Evolutionary conservation across 2,329 filamentous ascomycete species (phyloP), one percentile per base, ranked within the genome.

Genomic region (Alternaria arbusti): DNA sequence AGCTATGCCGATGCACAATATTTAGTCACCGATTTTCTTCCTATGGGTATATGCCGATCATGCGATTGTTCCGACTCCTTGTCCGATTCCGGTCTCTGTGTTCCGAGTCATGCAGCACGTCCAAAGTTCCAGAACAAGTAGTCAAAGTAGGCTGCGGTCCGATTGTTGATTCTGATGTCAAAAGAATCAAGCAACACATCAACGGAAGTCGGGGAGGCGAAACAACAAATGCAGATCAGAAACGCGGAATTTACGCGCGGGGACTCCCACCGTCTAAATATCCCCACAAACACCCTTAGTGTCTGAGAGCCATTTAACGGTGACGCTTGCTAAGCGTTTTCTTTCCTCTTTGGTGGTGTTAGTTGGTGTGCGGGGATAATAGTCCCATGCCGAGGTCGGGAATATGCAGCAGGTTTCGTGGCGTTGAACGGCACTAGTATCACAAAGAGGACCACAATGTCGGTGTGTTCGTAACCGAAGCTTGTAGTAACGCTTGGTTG

Each of bases 241-340:
- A 46, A 62, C 26, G 15, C 22, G 22, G 13, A 20, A 43, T 36
- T 45, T 40, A 50, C 25, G 32, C 22, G 44, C 20, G 55, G 49
- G 55, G 49, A 59, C 36, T 26, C 26, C 47, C 6, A 44, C 59
- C 55, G 49, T 30, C 30, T 58, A 47, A 57, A 51, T 36, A 26
- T 46, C 32, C 45, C 44, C 26, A 54, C 59, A 59, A 36, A 17
- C 17, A 17, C 8, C 15, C 15, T 36, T 65, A 58, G 59, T 52
- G 54, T 15, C 54, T 28, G 46, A 17, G 15, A 17, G 15, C 64
- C 57, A 70, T 72, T 32, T 23, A 36, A 51, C 55, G 17, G 49
- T 55, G 65, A 59, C 64, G 71, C 70, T 74, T 77, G 63, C 64
- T 71, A 70, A 75, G 70, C 72, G 55, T 64, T 52, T 13, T 11